A percentile compares a stretch with the other conserved stretches of the same genome.
Conservation (phyloP, 73 alveolate genomes). For the Stentor coeruleus region DNA sequence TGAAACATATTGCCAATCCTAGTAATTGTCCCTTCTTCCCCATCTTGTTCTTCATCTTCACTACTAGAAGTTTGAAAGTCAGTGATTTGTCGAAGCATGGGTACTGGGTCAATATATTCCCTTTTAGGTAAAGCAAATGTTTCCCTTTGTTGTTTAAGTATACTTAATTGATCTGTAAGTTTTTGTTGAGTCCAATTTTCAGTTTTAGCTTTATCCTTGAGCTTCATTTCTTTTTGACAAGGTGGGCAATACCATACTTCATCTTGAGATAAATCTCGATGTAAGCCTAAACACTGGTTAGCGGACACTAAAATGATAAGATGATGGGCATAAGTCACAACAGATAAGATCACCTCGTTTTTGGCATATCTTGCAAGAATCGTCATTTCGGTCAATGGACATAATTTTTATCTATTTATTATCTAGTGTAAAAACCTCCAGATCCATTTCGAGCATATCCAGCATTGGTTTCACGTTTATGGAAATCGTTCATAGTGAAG, state of each 20-base stretch:
- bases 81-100: conserved; percentile 22
- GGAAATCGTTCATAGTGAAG: conserved; percentile 2
- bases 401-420: neutral
- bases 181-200: conserved; percentile 12
- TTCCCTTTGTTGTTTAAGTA: neutral
- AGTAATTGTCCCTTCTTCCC: conserved; percentile 15
- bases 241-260: conserved; percentile 20
- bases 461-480: conserved; percentile 20
- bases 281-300: conserved; percentile 27
- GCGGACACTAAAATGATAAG: conserved; percentile 21
- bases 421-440: conserved; percentile 22
- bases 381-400: conserved; percentile 16
- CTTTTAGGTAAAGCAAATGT: conserved; percentile 16
- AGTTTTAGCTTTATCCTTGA: neutral
- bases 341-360: conserved; percentile 26
- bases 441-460: conserved; percentile 16
- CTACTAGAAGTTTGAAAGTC: conserved; percentile 15
- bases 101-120: conserved; percentile 21
- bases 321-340: conserved; percentile 19
- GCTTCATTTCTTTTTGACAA: conserved; percentile 14
- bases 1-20: conserved; percentile 1
- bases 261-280: conserved; percentile 13
- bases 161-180: neutral
- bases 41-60: conserved; percentile 23
- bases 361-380: conserved; percentile 8